Evolutionary conservation across 352 stramenopile genomes (phyloP), one percentile per base, ranked within the genome.

Genomic region (Phytophthora multivora): DNA sequence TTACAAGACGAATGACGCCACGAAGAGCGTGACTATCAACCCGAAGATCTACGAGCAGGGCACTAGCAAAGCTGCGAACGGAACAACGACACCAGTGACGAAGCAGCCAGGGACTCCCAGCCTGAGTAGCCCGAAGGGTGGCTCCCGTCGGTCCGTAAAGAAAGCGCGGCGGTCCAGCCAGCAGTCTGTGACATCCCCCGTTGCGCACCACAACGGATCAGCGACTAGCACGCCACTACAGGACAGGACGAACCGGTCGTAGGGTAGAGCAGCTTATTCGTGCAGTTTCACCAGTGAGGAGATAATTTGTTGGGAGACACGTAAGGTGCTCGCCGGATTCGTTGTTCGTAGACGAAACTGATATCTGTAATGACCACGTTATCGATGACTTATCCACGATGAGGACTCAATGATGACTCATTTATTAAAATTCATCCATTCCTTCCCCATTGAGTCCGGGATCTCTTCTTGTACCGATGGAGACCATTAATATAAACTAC

Each of bases 1-100:
- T 64, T 99, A 99, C 90, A 99, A 99, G 83, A 99, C 97, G 5
- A 91, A 99, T 66, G 97, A 99, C 72, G 93, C 92, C 13, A 99
- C 97, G 9, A 99, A 99, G 85, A 99, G 91, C 67, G 95, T 99
- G 42, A 98, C 97, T 3, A 99, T 99, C 73, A 98, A 99, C 73
- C 98, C 98, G 16, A 96, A 95, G 54, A 76, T 90, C 36, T 95
- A 95, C 73, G 73, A 90, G 35, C 72, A 75, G 31, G 72, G 68
- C 35, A 77, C 59, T 8, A 36, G 23, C 10, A 63, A 62, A 42
- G 13, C 46, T 15, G 54, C 49, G 11, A 61, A 51, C 9, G 59
- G 30, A 5, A 65, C 53, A 12, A 63, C 59, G 31, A 63, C 68
- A 8, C 60, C 69, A 9, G 18, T 51, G 40, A 45, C 36, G 23